Evolutionary conservation across 352 stramenopile species (phyloP), one percentile per base, ranked within the genome.

Genomic region (Synura sp.): DNA sequence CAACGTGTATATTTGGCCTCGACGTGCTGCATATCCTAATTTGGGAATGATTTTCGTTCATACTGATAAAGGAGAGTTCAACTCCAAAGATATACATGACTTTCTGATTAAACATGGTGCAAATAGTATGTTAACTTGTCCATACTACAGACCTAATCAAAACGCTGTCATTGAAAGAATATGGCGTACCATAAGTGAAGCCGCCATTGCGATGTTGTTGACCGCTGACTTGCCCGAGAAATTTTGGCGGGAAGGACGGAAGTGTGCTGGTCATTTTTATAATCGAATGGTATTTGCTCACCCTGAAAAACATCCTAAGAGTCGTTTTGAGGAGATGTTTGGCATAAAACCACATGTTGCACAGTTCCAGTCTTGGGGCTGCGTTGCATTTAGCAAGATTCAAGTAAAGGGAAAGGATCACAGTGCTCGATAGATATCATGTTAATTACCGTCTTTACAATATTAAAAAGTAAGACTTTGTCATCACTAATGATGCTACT

Each of bases 31-130:
- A 31, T 12, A 49, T 44, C 60, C 60, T 29, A 33, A 74, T 29
- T 44, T 74, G 32, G 32, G 32, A 15, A 49, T 12, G 29, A 49
- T 74, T 17, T 42, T 74, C 29, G 29, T 74, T 74, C 60, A 74
- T 27, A 49, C 12, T 49, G 60, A 74, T 33, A 74, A 74, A 19
- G 60, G 60, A 49, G 60, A 74, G 22, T 74, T 74, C 33, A 74
- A 44, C 60, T 31, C 4, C 4, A 22, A 42, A 44, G 60, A 9
- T 12, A 44, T 74, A 44, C 5, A 74, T 9, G 14, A 29, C 32
- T 44, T 36, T 12, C 5, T 74, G 60, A 14, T 42, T 14, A 49
- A 7, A 4, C 14, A 74, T 44, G 60, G 60, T 4, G 60, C 14
- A 7, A 31, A 42, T 22, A 42, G 31, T 74, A 74, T 74, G 31